Conservation (phyloP, 2,329 filamentous ascomycete species). For the Pseudopyricularia cyperi region DNA sequence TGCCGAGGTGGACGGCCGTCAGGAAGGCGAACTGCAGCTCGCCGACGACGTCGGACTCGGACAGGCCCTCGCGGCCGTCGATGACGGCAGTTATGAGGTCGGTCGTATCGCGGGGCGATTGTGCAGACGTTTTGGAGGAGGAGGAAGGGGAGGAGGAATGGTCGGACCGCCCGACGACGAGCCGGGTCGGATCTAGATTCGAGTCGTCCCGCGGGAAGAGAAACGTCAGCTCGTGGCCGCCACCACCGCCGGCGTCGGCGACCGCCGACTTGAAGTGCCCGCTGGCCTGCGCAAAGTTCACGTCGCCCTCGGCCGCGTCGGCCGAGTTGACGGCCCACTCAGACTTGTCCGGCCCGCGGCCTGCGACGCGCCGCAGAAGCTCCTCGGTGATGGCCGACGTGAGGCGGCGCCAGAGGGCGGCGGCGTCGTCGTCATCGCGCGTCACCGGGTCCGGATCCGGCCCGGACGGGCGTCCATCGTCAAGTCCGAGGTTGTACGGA, state of each 20-base stretch:
- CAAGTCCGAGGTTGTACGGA: conserved; percentile 26
- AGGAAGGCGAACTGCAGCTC: conserved; percentile 50
- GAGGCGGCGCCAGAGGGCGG: conserved; percentile 36
- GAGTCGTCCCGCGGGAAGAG: conserved; percentile 26
- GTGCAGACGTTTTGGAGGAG: no score
- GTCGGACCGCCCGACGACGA: conserved; percentile 12
- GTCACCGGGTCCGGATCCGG: conserved; percentile 12
- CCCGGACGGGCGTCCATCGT: conserved; percentile 4
- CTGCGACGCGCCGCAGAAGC: conserved; percentile 34
- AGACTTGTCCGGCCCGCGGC: conserved; percentile 13
- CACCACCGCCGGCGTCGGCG: no score
- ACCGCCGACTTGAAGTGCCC: conserved; percentile 15
- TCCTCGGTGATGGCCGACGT: conserved; percentile 31
- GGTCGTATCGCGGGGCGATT: conserved; percentile 12
- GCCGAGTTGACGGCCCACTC: conserved; percentile 41
- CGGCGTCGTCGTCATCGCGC: conserved; percentile 7
- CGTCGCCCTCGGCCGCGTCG: conserved; percentile 34
- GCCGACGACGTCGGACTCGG: conserved; percentile 34
- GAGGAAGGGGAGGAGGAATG: no score
- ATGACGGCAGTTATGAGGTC: conserved; percentile 12
- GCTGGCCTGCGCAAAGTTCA: conserved; percentile 22
- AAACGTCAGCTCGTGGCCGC: conserved; percentile 32
- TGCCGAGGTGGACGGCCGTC: conserved; percentile 43
- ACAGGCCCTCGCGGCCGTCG: conserved; percentile 8
- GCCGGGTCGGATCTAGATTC: conserved; percentile 23